phyloP scores from a whole-genome alignment of 345 rosid species.

The Carallia brachiata region DNA sequence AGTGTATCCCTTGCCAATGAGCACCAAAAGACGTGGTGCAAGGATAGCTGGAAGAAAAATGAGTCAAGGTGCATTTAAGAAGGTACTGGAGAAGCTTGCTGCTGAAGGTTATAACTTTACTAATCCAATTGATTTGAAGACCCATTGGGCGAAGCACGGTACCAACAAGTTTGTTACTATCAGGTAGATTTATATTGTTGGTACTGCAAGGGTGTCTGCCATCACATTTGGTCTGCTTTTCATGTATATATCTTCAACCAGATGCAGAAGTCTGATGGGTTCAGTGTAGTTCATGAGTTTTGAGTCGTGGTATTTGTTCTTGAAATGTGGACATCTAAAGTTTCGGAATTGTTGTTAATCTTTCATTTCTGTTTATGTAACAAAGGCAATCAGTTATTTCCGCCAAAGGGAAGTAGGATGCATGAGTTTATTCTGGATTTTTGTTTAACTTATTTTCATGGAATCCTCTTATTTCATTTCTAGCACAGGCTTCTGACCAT shows the following conservation, averaged over 20 bases:
- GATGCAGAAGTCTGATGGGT: conserved; percentile 38
- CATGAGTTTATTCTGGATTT: conserved; percentile 32
- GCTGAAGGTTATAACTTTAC: conserved; percentile 79
- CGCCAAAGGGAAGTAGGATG: conserved; percentile 32
- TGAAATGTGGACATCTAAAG: conserved; percentile 25
- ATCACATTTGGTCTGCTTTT: conserved; percentile 40
- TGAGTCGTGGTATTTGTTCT: conserved; percentile 34
- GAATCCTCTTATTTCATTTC: background rate
- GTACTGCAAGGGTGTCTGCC: conserved; percentile 17
- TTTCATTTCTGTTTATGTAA: conserved; percentile 34
- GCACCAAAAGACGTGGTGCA: conserved; percentile 92
- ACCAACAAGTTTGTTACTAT: conserved; percentile 98
- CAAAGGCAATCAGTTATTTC: conserved; percentile 26
- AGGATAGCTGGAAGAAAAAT: conserved; percentile 98
- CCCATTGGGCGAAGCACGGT: conserved; percentile 98
- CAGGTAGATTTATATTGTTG: conserved; percentile 54
- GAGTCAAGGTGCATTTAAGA: conserved; percentile 98
- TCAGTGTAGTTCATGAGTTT: conserved; percentile 38
- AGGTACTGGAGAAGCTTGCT: conserved; percentile 92
- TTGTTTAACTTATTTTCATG: background rate
- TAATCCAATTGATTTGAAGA: conserved; percentile 81
- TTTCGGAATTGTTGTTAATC: conserved; percentile 27
- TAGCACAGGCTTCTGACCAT: background rate
- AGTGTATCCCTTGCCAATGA: conserved; percentile 91
- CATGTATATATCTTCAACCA: conserved; percentile 46